Evolutionary conservation across 768 basidiomycete species (phyloP).

Genomic region (Lyophyllum atratum): DNA sequence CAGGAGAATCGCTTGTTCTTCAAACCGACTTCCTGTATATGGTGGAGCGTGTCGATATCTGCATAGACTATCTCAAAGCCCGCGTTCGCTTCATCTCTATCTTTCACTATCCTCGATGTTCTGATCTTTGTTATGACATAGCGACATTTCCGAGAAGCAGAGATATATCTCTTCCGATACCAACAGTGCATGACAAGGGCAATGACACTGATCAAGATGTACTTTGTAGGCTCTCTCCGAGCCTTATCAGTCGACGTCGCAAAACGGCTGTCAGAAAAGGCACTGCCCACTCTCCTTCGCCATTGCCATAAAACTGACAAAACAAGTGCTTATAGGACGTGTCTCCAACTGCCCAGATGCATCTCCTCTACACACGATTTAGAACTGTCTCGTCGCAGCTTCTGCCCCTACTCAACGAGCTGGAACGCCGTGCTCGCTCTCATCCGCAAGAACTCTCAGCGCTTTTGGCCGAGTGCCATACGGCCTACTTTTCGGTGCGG

Average conservation of each 20-base stretch:
- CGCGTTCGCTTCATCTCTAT: conserved; percentile 63
- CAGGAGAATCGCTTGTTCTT: conserved; percentile 89
- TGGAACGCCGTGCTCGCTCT: conserved; percentile 73
- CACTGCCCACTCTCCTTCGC: conserved; percentile 23
- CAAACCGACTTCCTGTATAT: conserved; percentile 92
- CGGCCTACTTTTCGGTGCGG: conserved; percentile 78
- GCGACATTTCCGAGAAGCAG: conserved; percentile 91
- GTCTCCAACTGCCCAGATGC: conserved; percentile 76
- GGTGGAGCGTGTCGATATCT: conserved; percentile 94
- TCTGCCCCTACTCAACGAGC: conserved; percentile 77
- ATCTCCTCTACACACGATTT: conserved; percentile 92
- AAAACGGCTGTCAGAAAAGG: conserved; percentile 76
- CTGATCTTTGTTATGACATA: conserved; percentile 29
- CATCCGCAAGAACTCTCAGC: conserved; percentile 86
- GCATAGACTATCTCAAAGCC: conserved; percentile 84
- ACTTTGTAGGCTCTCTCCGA: conserved; percentile 84
- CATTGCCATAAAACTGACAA: not conserved
- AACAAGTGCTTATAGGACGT: conserved; percentile 53
- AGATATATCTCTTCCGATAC: conserved; percentile 93
- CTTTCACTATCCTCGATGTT: not conserved
- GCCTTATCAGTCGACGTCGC: conserved; percentile 79
- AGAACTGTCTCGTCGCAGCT: conserved; percentile 68
- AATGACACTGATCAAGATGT: conserved; percentile 98
- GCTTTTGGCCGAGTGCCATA: conserved; percentile 83
- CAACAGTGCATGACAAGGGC: conserved; percentile 98